Percentiles rank a stretch among this genome's conserved stretches.
phyloP scores from a whole-genome alignment of 345 rosid species.

The Salix exigua region DNA sequence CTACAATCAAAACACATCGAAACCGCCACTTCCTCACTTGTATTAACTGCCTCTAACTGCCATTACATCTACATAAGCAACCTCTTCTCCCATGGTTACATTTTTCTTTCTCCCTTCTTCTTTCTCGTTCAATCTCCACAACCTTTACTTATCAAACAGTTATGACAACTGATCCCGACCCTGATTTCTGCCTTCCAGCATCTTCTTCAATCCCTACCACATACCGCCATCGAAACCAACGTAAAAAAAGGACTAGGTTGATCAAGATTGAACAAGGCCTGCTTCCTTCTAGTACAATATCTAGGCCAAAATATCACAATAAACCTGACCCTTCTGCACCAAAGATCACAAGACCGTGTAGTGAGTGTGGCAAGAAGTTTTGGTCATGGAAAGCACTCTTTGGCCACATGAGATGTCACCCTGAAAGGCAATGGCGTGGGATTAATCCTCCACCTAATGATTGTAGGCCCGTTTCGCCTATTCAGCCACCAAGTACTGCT shows the following conservation, averaged over 20 bases:
- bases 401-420: constrained; percentile 90
- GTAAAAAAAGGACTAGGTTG: constrained; percentile 42
- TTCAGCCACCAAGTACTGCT: not conserved
- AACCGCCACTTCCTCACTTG: not conserved
- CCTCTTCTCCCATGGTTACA: not conserved
- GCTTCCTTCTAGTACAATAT: constrained; percentile 11
- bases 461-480: constrained; percentile 10
- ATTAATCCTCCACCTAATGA: constrained; percentile 40
- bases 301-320: constrained; percentile 41
- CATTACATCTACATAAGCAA: constrained; percentile 13
- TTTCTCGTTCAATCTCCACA: not conserved
- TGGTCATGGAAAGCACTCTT: constrained; percentile 68
- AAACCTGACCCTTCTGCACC: constrained; percentile 74
- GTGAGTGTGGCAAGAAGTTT: constrained; percentile 85
- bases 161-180: constrained; percentile 9
- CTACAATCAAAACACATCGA: not conserved
- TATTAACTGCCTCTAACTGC: not conserved
- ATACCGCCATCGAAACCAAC: constrained; percentile 29
- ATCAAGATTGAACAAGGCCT: constrained; percentile 8
- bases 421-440: constrained; percentile 64
- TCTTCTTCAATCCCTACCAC: constrained; percentile 27
- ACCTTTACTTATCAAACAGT: not conserved
- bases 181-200: constrained; percentile 16
- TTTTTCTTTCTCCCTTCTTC: not conserved
- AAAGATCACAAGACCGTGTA: constrained; percentile 75